Percentiles rank a stretch among this genome's conserved stretches.
Conservation (phyloP, 148 eudicot genomes). For the Polygonum maritimum region DNA sequence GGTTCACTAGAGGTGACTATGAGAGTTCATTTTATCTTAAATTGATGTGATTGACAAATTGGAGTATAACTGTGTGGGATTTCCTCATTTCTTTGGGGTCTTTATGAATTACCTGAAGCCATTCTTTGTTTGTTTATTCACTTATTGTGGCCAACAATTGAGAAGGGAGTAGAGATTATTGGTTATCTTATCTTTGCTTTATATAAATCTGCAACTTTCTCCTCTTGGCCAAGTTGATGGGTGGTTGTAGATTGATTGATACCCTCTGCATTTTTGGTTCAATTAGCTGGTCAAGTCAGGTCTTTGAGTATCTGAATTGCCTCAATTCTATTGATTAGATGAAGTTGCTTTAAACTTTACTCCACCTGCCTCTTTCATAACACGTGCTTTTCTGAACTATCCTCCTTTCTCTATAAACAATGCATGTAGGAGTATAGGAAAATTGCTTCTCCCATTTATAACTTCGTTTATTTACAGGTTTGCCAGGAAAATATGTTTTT, state of each 20-base stretch:
- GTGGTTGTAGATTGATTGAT: background rate
- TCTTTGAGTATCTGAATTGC: background rate
- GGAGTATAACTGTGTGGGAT: background rate
- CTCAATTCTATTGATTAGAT: background rate
- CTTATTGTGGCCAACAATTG: background rate
- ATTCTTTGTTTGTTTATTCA: background rate
- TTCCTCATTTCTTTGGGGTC: background rate
- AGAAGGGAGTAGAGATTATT: background rate
- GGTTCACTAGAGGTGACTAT: background rate
- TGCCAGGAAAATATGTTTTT: too few relatives aligned
- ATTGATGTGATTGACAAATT: background rate
- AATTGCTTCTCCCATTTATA: background rate
- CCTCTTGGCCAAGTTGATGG: background rate
- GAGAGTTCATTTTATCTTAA: background rate
- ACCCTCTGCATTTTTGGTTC: background rate
- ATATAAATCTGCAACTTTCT: background rate
- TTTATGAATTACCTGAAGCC: background rate
- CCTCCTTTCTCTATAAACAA: background rate
- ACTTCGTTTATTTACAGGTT: background rate
- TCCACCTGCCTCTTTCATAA: background rate
- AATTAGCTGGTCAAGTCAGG: background rate
- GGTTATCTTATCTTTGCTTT: background rate
- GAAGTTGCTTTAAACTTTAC: background rate
- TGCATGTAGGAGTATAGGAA: background rate
- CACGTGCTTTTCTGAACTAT: background rate